Conservation (phyloP, 2,329 filamentous ascomycete species). For the Xylogone sp. region DNA sequence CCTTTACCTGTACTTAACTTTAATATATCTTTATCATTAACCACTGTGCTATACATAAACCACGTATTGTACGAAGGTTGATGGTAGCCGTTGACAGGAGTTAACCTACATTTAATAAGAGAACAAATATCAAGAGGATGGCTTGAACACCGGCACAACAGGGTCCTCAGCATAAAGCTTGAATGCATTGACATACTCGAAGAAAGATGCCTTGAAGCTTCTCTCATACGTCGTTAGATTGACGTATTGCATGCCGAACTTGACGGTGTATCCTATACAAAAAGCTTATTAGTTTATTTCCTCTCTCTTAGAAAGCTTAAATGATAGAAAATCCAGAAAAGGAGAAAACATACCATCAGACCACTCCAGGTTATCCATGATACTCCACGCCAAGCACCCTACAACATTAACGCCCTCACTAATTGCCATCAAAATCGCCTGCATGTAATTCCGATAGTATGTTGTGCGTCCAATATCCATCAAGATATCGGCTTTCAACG, state of each 20-base stretch:
- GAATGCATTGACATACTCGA: conserved; percentile 24
- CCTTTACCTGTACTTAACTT: no score
- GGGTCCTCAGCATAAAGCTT: conserved; percentile 21
- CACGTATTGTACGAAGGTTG: no score
- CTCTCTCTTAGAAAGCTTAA: no score
- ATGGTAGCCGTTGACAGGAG: no score
- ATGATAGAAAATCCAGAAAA: no score
- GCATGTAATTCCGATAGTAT: conserved; percentile 74
- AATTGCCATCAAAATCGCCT: conserved; percentile 59
- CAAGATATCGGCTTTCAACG: conserved; percentile 42
- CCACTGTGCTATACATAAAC: no score
- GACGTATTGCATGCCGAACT: conserved; percentile 44
- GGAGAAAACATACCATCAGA: conserved; percentile 34
- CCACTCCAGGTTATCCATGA: conserved; percentile 53
- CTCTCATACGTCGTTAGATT: conserved; percentile 32
- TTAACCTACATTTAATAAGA: no score
- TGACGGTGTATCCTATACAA: background rate
- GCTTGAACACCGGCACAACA: conserved; percentile 13
- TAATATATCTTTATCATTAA: no score
- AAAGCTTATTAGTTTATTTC: no score
- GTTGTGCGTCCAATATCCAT: conserved; percentile 74
- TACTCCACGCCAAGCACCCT: conserved; percentile 79
- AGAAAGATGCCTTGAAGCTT: conserved; percentile 23
- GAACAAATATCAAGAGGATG: background rate
- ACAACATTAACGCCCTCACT: conserved; percentile 74